Evolutionary conservation across 1,139 yeast species (phyloP).

Genomic region (Nakaseomyces uthaithaninus): DNA sequence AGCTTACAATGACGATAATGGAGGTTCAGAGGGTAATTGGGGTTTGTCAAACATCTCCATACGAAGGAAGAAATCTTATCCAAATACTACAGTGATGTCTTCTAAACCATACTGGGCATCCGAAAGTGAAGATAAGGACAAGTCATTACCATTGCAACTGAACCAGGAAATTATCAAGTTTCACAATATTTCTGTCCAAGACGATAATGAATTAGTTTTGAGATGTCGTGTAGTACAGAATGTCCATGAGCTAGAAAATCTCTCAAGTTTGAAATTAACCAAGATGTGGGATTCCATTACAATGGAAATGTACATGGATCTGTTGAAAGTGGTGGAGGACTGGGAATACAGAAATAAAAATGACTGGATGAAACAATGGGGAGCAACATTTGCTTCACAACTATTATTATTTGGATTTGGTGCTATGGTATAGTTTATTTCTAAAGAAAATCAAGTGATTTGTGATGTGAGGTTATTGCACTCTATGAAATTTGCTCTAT

Average conservation of each 20-base stretch:
- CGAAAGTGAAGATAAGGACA: slow-evolving; percentile 13
- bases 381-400: slow-evolving; percentile 54
- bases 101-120: slow-evolving; percentile 11
- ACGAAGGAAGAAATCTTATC: slow-evolving; percentile 26
- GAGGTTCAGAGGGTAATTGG: slow-evolving; percentile 15
- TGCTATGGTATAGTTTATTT: slow-evolving; percentile 46
- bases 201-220: slow-evolving; percentile 28
- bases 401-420: slow-evolving; percentile 51
- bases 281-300: slow-evolving; percentile 47
- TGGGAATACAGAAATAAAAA: slow-evolving; percentile 39
- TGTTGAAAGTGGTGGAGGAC: slow-evolving; percentile 45
- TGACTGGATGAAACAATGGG: slow-evolving; percentile 48
- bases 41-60: slow-evolving; percentile 30
- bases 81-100: slow-evolving; percentile 22
- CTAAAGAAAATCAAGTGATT: too few relatives aligned
- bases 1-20: slow-evolving; percentile 14
- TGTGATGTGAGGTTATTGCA: background rate
- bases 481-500: too few relatives aligned
- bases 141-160: slow-evolving; percentile 13
- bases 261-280: slow-evolving; percentile 43
- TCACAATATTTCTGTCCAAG: slow-evolving; percentile 37
- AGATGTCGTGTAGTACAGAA: slow-evolving; percentile 54
- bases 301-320: slow-evolving; percentile 52
- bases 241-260: slow-evolving; percentile 42
- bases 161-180: slow-evolving; percentile 24